Conservation (phyloP, 2,329 filamentous ascomycete genomes). For the Ophiocordyceps camponoti-saundersi region DNA sequence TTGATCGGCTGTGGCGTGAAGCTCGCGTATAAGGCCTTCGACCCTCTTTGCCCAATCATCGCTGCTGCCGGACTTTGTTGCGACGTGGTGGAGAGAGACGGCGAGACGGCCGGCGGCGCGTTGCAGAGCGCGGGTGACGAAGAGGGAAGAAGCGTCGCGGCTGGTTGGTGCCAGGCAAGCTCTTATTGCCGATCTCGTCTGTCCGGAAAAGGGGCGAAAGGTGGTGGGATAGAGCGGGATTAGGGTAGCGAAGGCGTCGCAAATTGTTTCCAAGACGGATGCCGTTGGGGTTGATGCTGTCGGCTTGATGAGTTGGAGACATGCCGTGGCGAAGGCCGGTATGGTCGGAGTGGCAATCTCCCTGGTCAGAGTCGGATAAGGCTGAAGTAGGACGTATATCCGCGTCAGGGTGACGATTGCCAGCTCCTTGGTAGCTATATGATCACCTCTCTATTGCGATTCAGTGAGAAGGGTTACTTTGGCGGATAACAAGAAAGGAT, state of each 20-base stretch:
- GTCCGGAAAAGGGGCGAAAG: constrained; percentile 57
- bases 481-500: neutral
- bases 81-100: constrained; percentile 60
- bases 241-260: constrained; percentile 54
- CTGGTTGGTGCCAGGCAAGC: constrained; percentile 47
- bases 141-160: constrained; percentile 20
- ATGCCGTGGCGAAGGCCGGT: constrained; percentile 55
- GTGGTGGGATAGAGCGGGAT: constrained; percentile 70
- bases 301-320: constrained; percentile 46
- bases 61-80: constrained; percentile 58
- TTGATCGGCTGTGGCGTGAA: constrained; percentile 57
- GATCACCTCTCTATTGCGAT: constrained; percentile 51
- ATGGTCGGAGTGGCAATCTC: constrained; percentile 79
- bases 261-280: constrained; percentile 46
- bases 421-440: constrained; percentile 57
- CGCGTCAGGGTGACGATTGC: constrained; percentile 61
- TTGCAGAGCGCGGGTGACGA: constrained; percentile 34
- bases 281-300: constrained; percentile 14
- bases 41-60: constrained; percentile 66
- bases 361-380: constrained; percentile 65
- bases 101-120: constrained; percentile 46
- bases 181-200: constrained; percentile 45
- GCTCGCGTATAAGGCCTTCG: constrained; percentile 40
- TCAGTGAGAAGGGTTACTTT: neutral
- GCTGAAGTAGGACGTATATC: constrained; percentile 69